Evolutionary conservation across 345 rosid genomes (phyloP).

Genomic region (Hypericum perforatum): DNA sequence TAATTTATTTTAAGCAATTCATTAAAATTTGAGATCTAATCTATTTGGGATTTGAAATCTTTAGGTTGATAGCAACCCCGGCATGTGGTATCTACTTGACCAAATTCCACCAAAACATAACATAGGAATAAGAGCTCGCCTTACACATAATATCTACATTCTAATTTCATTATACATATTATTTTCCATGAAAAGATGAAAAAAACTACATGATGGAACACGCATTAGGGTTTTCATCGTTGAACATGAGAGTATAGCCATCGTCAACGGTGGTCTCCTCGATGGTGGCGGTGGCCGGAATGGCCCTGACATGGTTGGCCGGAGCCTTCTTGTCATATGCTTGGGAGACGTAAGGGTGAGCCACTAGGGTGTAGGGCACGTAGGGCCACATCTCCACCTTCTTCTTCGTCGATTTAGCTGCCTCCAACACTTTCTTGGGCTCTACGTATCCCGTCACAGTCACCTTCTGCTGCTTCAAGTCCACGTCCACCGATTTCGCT

Average conservation of each 20-base stretch:
- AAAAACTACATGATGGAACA: conserved; percentile 52
- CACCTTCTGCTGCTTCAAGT: conserved; percentile 71
- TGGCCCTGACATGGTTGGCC: conserved; percentile 50
- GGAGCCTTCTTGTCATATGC: conserved; percentile 97
- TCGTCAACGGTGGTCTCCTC: conserved; percentile 56
- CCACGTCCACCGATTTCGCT: conserved; percentile 69
- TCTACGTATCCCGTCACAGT: conserved; percentile 64
- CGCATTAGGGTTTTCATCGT: conserved; percentile 77
- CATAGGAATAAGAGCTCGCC: too few species aligned
- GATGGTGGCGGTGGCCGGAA: conserved; percentile 40
- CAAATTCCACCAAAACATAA: too few species aligned
- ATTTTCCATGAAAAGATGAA: too few species aligned
- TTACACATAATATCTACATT: too few species aligned
- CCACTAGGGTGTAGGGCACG: conserved; percentile 58
- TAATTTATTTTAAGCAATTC: too few species aligned
- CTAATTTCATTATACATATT: too few species aligned
- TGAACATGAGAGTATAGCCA: conserved; percentile 50
- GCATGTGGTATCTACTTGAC: too few species aligned
- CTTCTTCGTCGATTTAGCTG: conserved; percentile 77
- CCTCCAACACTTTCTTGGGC: conserved; percentile 47
- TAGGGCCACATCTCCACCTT: conserved; percentile 93
- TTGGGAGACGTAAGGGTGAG: conserved; percentile 62
- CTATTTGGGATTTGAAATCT: too few species aligned
- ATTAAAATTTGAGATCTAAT: too few species aligned
- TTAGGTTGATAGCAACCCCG: too few species aligned